Conservation (phyloP, 495 filamentous ascomycete species). For the Aspergillus indologenus region DNA sequence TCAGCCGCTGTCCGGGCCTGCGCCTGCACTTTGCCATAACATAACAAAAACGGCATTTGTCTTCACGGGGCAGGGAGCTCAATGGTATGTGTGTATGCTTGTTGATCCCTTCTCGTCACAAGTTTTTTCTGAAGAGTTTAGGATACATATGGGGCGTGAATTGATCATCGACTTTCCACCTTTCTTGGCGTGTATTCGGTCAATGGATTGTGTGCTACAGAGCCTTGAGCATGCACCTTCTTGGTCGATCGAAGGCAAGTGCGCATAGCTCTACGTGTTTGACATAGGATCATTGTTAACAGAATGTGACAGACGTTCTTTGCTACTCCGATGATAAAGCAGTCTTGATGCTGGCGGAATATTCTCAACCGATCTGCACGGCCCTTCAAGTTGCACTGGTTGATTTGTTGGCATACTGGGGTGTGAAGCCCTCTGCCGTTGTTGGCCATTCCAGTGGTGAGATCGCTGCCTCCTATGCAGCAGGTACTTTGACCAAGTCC, state of each 20-base stretch:
- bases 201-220: conserved; percentile 12
- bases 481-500: conserved; percentile 9
- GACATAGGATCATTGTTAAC: too few relatives aligned
- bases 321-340: too few relatives aligned
- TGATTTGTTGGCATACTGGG: conserved; percentile 7
- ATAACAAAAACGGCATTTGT: too few relatives aligned
- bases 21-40: too few relatives aligned
- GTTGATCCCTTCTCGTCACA: too few relatives aligned
- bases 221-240: conserved; percentile 1
- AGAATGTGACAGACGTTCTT: too few relatives aligned
- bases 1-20: too few relatives aligned
- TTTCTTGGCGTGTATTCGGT: conserved; percentile 3
- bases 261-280: too few relatives aligned
- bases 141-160: conserved; percentile 26
- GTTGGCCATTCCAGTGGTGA: conserved; percentile 29
- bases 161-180: not conserved
- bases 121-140: too few relatives aligned
- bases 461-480: conserved; percentile 29
- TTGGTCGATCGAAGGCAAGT: conserved; percentile 13
- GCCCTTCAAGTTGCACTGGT: conserved; percentile 22
- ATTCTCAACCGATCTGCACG: conserved; percentile 19
- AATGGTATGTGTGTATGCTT: too few relatives aligned
- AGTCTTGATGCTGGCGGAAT: conserved; percentile 11
- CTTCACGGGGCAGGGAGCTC: conserved; percentile 32
- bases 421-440: conserved; percentile 13